Base-by-base conservation (phyloP, 1,139 yeast species). In the Hemisphaericaspora xylanilytica region DNA sequence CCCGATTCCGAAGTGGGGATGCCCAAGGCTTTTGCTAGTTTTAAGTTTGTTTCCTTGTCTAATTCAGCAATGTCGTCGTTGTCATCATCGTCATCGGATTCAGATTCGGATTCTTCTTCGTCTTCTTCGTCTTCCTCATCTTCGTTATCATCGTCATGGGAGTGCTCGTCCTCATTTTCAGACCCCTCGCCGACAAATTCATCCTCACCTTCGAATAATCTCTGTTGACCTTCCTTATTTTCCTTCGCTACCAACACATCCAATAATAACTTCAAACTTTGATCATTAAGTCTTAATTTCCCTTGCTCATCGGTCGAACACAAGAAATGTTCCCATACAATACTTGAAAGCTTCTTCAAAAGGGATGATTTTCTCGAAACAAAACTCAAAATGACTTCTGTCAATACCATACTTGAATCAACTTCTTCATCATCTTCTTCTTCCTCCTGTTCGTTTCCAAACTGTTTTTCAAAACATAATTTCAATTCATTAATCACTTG, bases 301-400 rank as follows among this genome's bases (percentile, higher is more conserved):
- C 69, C 72, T 12, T 47, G 40, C 11, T 49, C 58, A 15, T 54
- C 58, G 25, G 48, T 50, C 12, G 56, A 55, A 45, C 77, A 71
- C 38, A 71, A 54, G 42, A 65, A 65, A 1, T 65, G 71, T 41
- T 82, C 88, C 96, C 96, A 90, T 3, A 88, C 86, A 13, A 81
- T 72, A 44, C 75, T 70, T 13, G 89, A 80, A 35, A 89, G 67
- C 54, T 80, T 86, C 52, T 88, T 83, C 63, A 86, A 68, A 44
- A 89, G 65, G 0, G 80, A 64, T 6, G 89, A 81, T 52, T 81
- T 81, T 52, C 88, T 81, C 3, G 95, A 78, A 27, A 87, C 63
- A 47, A 88, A 80, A 13, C 90, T 80, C 34, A 92, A 65, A 37
- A 90, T 65, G 33, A 92, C 81, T 55, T 92, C 97, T 9, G 95